Conservation (phyloP, 129 eudicot species). For the Gnaphalium uliginosum region DNA sequence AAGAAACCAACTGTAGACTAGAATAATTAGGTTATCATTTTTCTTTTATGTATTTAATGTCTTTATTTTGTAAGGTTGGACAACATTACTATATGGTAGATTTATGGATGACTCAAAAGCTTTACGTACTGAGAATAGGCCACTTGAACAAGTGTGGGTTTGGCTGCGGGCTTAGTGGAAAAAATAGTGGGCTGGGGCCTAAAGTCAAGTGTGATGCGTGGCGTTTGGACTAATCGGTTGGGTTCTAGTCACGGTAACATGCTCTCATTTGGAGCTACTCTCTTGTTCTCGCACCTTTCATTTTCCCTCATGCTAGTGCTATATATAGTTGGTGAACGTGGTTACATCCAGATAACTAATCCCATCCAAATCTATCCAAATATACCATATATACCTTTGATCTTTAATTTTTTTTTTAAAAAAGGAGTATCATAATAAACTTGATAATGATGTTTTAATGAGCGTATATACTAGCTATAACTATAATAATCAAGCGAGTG, state of each 20-base stretch:
- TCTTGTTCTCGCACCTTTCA: constrained; percentile 34
- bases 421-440: too few species aligned
- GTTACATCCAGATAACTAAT: neutral
- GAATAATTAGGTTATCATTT: too few species aligned
- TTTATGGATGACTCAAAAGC: neutral
- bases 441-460: too few species aligned
- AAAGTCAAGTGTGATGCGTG: constrained; percentile 22
- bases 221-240: constrained; percentile 24
- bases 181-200: constrained; percentile 17
- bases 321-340: neutral
- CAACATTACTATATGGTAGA: neutral
- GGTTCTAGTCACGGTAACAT: constrained; percentile 24
- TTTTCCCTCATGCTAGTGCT: constrained; percentile 22
- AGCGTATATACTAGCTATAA: too few species aligned
- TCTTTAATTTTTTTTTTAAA: too few species aligned
- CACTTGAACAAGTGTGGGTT: constrained; percentile 15
- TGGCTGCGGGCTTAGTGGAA: constrained; percentile 21
- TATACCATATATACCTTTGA: too few species aligned
- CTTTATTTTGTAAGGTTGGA: too few species aligned
- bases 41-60: too few species aligned
- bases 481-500: too few species aligned
- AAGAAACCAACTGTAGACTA: too few species aligned
- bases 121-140: constrained; percentile 11
- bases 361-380: neutral
- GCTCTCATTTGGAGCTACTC: constrained; percentile 26